Percentiles rank a stretch among this genome's conserved stretches.
These are phyloP conservation scores for Datisca glomerata DNA, from an alignment of 306 rosid genomes.

Conservation along the genomic window DNA sequence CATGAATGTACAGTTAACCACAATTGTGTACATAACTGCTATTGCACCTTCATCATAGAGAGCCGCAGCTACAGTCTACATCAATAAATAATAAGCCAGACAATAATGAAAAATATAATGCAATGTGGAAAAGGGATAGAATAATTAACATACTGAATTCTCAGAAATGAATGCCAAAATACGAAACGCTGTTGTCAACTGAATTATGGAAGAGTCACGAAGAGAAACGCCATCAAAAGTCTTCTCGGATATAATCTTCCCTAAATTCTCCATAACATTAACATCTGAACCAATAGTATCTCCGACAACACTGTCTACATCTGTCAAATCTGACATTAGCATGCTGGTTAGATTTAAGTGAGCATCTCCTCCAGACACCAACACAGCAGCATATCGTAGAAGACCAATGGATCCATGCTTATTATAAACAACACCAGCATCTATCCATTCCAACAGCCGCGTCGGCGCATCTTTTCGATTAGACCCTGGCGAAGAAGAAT, in stretches of 20 bases:
- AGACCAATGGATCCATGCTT: constrained; percentile 89
- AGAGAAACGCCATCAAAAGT: constrained; percentile 85
- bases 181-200: constrained; percentile 86
- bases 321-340: constrained; percentile 78
- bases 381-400: constrained; percentile 77
- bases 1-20: constrained; percentile 86
- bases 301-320: constrained; percentile 73
- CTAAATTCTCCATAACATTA: constrained; percentile 93
- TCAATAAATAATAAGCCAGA: constrained; percentile 18
- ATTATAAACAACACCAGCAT: constrained; percentile 84
- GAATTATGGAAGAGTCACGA: constrained; percentile 84
- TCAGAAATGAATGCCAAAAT: constrained; percentile 94
- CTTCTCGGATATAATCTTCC: constrained; percentile 76
- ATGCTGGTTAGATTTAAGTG: constrained; percentile 60
- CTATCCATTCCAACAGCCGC: constrained; percentile 93
- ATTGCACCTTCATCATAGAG: constrained; percentile 88
- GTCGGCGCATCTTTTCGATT: constrained; percentile 95
- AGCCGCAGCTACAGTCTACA: constrained; percentile 72
- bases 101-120: constrained; percentile 6
- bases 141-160: constrained; percentile 56
- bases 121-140: constrained; percentile 1
- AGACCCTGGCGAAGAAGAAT: constrained; percentile 89
- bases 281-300: constrained; percentile 69
- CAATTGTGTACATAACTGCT: constrained; percentile 63
- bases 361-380: constrained; percentile 97